Conservation (phyloP, 1,284 basidiomycete genomes). For the Moesziomyces sp. region DNA sequence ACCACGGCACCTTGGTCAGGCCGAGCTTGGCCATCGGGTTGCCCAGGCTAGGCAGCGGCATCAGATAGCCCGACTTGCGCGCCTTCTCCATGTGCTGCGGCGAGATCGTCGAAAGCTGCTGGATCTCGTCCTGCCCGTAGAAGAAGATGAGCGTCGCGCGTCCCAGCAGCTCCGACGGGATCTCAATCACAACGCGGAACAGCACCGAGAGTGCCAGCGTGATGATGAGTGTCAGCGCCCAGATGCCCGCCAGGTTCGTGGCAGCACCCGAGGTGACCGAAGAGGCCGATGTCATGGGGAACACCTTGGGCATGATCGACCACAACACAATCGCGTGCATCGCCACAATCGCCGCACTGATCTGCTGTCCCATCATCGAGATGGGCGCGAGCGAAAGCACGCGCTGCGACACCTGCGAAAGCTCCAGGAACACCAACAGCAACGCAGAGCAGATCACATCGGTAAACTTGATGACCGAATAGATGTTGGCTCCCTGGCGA, state of each 20-base stretch:
- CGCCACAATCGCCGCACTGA: conserved; percentile 33
- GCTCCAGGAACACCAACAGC: conserved; percentile 29
- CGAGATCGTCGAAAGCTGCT: conserved; percentile 18
- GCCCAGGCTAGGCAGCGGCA: conserved; percentile 41
- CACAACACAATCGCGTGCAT: conserved; percentile 42
- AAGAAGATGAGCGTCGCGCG: conserved; percentile 43
- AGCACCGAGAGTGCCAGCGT: conserved; percentile 28
- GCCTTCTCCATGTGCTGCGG: conserved; percentile 37
- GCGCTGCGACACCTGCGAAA: conserved; percentile 17
- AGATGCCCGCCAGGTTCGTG: conserved; percentile 37
- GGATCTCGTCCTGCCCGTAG: conserved; percentile 45
- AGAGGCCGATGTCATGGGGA: conserved; percentile 27
- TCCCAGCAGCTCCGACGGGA: conserved; percentile 41
- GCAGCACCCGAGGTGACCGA: conserved; percentile 27
- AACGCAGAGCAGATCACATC: conserved; percentile 33
- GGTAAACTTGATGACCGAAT: conserved; percentile 36
- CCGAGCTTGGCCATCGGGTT: conserved; percentile 49
- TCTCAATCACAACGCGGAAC: conserved; percentile 32
- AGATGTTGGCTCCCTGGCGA: conserved; percentile 30
- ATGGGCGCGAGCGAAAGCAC: conserved; percentile 18
- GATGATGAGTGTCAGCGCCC: conserved; percentile 38
- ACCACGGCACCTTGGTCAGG: conserved; percentile 40
- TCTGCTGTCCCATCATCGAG: conserved; percentile 45
- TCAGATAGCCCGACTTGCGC: conserved; percentile 21
- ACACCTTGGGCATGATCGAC: conserved; percentile 43